A percentile compares a stretch with the other conserved stretches of the same genome.
These are phyloP conservation scores for Saccharomyces hybrid DNA, from an alignment of 1,139 yeast genomes.

Conservation along the genomic window DNA sequence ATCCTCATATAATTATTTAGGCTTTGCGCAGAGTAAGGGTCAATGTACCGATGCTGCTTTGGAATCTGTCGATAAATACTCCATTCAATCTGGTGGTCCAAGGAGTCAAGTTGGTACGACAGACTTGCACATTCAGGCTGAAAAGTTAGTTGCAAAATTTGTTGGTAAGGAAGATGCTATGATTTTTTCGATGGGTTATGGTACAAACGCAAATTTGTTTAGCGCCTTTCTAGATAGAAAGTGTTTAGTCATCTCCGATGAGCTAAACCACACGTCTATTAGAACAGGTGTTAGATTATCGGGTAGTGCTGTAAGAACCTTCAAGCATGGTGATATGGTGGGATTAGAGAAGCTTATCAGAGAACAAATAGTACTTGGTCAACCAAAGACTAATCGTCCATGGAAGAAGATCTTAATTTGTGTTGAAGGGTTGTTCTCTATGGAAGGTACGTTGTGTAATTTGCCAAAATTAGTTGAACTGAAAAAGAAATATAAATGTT, in stretches of 20 bases:
- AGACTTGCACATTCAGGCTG: slow-evolving; percentile 69
- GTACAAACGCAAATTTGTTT: slow-evolving; percentile 90
- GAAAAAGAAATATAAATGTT: slow-evolving; percentile 80
- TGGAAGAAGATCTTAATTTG: slow-evolving; percentile 93
- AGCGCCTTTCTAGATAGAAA: slow-evolving; percentile 77
- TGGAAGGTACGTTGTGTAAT: slow-evolving; percentile 96
- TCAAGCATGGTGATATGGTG: slow-evolving; percentile 85
- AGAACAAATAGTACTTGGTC: slow-evolving; percentile 91
- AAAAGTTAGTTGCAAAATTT: slow-evolving; percentile 69
- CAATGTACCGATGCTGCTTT: slow-evolving; percentile 79
- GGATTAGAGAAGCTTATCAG: slow-evolving; percentile 72
- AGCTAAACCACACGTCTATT: slow-evolving; percentile 90
- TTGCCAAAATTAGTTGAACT: slow-evolving; percentile 70
- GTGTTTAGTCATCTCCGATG: slow-evolving; percentile 88
- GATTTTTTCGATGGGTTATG: slow-evolving; percentile 89
- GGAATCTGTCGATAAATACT: slow-evolving; percentile 54
- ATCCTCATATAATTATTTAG: slow-evolving; percentile 87
- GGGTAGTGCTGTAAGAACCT: slow-evolving; percentile 89
- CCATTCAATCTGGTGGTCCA: slow-evolving; percentile 74
- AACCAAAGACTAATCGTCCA: slow-evolving; percentile 93
- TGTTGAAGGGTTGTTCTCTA: slow-evolving; percentile 92
- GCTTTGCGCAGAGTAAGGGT: slow-evolving; percentile 95
- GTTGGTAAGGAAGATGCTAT: slow-evolving; percentile 88
- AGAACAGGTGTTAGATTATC: slow-evolving; percentile 91
- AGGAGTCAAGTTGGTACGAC: slow-evolving; percentile 69